phyloP scores from a whole-genome alignment of 2,329 filamentous ascomycete genomes.

The Phaeosphaeria sp. region DNA sequence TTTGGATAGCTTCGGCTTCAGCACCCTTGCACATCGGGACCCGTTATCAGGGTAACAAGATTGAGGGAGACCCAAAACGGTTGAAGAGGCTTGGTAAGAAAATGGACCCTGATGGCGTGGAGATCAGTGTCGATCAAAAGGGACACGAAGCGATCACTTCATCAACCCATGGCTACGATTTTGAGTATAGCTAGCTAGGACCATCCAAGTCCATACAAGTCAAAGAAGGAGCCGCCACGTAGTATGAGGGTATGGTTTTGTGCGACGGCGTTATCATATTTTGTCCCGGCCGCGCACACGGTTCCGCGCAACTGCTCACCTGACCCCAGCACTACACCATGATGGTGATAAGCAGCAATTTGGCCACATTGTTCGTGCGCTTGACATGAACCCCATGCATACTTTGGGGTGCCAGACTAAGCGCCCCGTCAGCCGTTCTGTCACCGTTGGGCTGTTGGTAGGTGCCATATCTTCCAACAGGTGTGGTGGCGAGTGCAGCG shows the following conservation, averaged over 20 bases:
- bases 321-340: neutral
- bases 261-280: neutral
- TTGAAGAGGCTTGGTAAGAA: neutral
- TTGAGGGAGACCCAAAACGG: neutral
- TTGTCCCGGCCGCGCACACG: neutral
- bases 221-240: neutral
- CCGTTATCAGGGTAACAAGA: neutral
- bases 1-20: slow-evolving; percentile 1
- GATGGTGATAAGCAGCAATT: neutral
- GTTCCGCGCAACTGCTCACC: neutral
- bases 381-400: neutral
- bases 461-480: slow-evolving; percentile 2
- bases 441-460: neutral
- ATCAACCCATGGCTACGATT: neutral
- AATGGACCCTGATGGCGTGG: neutral
- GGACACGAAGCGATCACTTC: neutral
- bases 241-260: neutral
- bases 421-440: slow-evolving; percentile 1
- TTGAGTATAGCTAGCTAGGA: neutral
- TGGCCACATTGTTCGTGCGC: neutral
- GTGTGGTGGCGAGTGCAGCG: slow-evolving; percentile 23
- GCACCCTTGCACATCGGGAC: neutral
- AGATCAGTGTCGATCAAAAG: neutral
- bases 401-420: neutral
- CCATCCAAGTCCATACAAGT: neutral